Percentiles rank a stretch among this genome's conserved stretches.
phyloP scores from a whole-genome alignment of 176 grass and related monocot genomes.

The Alopecurus myosuroides region DNA sequence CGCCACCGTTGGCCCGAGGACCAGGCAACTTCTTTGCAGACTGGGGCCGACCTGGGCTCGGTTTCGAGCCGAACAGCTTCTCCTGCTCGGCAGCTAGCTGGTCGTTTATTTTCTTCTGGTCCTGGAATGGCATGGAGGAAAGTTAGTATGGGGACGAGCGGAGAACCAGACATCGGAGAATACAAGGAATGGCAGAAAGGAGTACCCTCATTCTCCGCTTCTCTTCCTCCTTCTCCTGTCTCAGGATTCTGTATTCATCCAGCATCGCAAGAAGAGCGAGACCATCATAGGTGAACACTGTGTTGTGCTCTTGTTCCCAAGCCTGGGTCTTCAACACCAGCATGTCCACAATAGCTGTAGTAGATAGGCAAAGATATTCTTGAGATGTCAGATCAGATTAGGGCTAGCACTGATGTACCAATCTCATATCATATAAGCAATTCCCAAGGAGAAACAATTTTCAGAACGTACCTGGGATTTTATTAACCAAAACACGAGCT shows the following conservation, averaged over 20 bases:
- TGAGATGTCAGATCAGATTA: not conserved
- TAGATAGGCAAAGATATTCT: not conserved
- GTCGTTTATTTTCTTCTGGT: slow-evolving; percentile 85
- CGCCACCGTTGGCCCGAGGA: slow-evolving; percentile 20
- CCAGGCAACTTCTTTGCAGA: slow-evolving; percentile 56
- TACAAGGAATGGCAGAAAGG: not conserved
- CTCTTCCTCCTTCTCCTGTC: slow-evolving; percentile 79
- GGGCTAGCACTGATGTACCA: not conserved
- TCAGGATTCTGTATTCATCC: slow-evolving; percentile 76
- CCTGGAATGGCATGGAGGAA: slow-evolving; percentile 32
- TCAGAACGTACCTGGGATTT: slow-evolving; percentile 73
- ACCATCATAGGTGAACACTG: slow-evolving; percentile 64
- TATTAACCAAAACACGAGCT: slow-evolving; percentile 83
- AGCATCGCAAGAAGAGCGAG: slow-evolving; percentile 81
- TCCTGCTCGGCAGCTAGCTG: slow-evolving; percentile 73
- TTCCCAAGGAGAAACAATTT: not conserved
- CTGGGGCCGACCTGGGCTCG: slow-evolving; percentile 56
- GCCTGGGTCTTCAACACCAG: slow-evolving; percentile 59
- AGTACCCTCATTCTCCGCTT: slow-evolving; percentile 71
- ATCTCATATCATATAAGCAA: not conserved
- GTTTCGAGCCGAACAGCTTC: slow-evolving; percentile 51
- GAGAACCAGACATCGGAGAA: not conserved
- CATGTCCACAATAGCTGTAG: slow-evolving; percentile 67
- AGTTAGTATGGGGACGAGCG: not conserved
- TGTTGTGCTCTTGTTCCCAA: slow-evolving; percentile 74